A percentile compares a stretch with the other conserved stretches of the same genome.
Conservation (phyloP, 2,329 filamentous ascomycete genomes). For the Pochonia chlamydosporia region DNA sequence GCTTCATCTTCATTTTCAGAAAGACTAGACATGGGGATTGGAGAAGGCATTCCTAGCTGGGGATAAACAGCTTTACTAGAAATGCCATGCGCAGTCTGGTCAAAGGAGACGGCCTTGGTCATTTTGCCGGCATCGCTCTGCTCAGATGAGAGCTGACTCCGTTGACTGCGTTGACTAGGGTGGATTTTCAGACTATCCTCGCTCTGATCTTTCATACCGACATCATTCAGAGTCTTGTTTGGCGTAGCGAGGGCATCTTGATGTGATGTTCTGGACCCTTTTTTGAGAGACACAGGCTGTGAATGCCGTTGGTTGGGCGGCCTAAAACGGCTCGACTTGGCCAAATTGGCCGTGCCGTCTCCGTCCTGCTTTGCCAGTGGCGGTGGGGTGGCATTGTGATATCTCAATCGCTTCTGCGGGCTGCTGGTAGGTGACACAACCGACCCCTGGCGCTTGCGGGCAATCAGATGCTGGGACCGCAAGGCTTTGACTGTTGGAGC, state of each 20-base stretch:
- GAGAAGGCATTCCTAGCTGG: background rate
- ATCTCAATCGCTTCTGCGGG: conserved; percentile 1
- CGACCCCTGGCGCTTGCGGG: conserved; percentile 2
- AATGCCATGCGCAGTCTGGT: background rate
- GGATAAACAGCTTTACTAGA: background rate
- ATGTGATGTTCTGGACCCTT: background rate
- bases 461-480: background rate
- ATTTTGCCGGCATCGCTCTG: conserved; percentile 32
- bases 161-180: conserved; percentile 68
- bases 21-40: background rate
- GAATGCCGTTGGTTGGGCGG: background rate
- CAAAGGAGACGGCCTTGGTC: background rate
- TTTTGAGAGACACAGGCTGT: background rate
- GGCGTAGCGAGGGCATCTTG: conserved; percentile 16
- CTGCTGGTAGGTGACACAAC: background rate
- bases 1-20: conserved; percentile 3
- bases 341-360: background rate
- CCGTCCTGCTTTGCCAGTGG: background rate
- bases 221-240: conserved; percentile 51
- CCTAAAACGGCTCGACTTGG: background rate
- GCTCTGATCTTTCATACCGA: conserved; percentile 71
- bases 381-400: background rate
- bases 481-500: conserved; percentile 8
- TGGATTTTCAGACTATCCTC: conserved; percentile 57
- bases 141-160: conserved; percentile 38